phyloP scores from a whole-genome alignment of 768 basidiomycete genomes.

The Termitomyces bulborhizus region DNA sequence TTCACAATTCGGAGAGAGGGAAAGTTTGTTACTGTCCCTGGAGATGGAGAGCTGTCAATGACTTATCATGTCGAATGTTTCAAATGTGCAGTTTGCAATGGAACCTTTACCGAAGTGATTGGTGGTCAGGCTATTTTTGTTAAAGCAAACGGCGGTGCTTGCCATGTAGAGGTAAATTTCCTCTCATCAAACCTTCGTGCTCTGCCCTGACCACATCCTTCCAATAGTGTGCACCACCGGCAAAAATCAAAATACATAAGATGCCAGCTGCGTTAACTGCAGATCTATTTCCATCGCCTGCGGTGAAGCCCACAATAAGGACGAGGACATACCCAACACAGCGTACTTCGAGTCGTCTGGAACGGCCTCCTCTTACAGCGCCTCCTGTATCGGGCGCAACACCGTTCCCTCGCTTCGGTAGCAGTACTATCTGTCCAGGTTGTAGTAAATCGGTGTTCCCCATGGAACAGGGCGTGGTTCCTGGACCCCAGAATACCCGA shows the following conservation, averaged over 20 bases:
- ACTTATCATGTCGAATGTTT: constrained; percentile 76
- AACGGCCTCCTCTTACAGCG: constrained; percentile 31
- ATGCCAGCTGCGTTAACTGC: constrained; percentile 17
- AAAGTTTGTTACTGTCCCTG: constrained; percentile 68
- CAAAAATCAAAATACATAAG: constrained; percentile 34
- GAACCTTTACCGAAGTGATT: constrained; percentile 52
- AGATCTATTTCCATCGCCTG: constrained; percentile 8
- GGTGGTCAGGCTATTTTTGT: constrained; percentile 70
- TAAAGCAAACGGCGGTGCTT: constrained; percentile 55
- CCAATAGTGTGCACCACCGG: constrained; percentile 37
- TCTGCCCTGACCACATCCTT: background rate
- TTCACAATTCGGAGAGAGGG: constrained; percentile 54
- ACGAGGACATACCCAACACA: constrained; percentile 16
- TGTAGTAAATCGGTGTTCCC: constrained; percentile 68
- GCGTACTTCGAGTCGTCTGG: constrained; percentile 32
- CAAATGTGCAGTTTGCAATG: constrained; percentile 60
- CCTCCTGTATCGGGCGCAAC: constrained; percentile 21
- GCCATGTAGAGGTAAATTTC: constrained; percentile 51
- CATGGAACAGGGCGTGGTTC: constrained; percentile 83
- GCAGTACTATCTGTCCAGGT: constrained; percentile 62
- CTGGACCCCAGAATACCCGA: constrained; percentile 74
- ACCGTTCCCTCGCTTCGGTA: constrained; percentile 52
- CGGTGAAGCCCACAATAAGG: constrained; percentile 1
- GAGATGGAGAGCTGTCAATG: constrained; percentile 41
- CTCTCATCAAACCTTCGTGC: background rate